Evolutionary conservation across 1,284 basidiomycete genomes (phyloP).

Genomic region (Clitocybe nebularis): DNA sequence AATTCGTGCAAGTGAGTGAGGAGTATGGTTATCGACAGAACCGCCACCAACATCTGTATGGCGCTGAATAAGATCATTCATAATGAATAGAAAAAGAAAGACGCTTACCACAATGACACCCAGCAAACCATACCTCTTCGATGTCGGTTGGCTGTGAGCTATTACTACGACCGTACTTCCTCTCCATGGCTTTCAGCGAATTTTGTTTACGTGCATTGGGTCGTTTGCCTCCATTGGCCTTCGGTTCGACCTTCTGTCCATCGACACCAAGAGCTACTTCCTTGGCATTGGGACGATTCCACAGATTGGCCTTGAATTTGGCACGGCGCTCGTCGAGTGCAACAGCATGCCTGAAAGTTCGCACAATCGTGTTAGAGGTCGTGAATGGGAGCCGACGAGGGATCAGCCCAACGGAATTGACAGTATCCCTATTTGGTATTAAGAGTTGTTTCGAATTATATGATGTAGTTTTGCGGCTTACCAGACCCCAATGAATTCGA

Average conservation of each 20-base stretch:
- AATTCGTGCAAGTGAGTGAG: constrained; percentile 51
- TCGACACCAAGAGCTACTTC: constrained; percentile 22
- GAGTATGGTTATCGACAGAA: constrained; percentile 45
- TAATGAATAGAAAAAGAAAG: constrained; percentile 1
- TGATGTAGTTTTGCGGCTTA: constrained; percentile 22
- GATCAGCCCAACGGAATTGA: constrained; percentile 53
- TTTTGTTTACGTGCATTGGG: constrained; percentile 7
- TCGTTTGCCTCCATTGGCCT: neutral
- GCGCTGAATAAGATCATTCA: neutral
- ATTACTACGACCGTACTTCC: constrained; percentile 21
- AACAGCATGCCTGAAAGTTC: constrained; percentile 62
- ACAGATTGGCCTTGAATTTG: constrained; percentile 50
- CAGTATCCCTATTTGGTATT: constrained; percentile 46
- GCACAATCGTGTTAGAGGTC: constrained; percentile 51
- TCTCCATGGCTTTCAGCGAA: constrained; percentile 19
- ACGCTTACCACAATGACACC: constrained; percentile 32
- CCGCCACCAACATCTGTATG: constrained; percentile 47
- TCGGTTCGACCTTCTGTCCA: constrained; percentile 15
- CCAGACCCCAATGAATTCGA: constrained; percentile 63
- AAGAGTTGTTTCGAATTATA: neutral
- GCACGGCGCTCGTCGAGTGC: constrained; percentile 62
- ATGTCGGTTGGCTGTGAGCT: constrained; percentile 33
- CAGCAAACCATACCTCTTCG: constrained; percentile 43
- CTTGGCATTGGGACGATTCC: constrained; percentile 26
- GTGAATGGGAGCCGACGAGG: constrained; percentile 35